A percentile compares a stretch with the other conserved stretches of the same genome.
Conservation (phyloP, 2,329 filamentous ascomycete species). For the Fusarium sp. region DNA sequence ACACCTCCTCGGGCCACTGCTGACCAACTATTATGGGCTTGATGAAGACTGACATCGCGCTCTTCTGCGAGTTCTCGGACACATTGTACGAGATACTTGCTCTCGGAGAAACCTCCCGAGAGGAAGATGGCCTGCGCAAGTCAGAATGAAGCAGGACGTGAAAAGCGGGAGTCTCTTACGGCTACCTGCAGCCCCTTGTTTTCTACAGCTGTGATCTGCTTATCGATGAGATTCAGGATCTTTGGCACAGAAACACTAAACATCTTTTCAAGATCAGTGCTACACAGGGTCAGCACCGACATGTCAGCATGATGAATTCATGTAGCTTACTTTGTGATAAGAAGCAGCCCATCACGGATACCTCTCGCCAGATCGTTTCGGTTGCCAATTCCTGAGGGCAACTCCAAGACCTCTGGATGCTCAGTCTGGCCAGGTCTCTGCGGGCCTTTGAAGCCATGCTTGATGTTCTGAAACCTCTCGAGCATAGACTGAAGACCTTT, state of each 20-base stretch:
- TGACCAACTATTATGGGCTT: slow-evolving; percentile 16
- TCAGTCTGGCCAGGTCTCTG: background rate
- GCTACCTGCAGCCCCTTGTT: background rate
- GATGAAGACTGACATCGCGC: slow-evolving; percentile 2
- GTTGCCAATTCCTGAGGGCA: slow-evolving; percentile 4
- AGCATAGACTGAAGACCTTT: slow-evolving; percentile 6
- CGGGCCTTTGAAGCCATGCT: slow-evolving; percentile 13
- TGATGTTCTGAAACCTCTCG: slow-evolving; percentile 12
- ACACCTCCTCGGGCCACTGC: slow-evolving; percentile 27
- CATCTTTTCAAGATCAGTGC: slow-evolving; percentile 17
- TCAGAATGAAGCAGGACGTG: background rate
- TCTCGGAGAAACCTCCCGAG: slow-evolving; percentile 24
- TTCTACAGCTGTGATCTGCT: slow-evolving; percentile 11
- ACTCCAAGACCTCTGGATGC: slow-evolving; percentile 1
- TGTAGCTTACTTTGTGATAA: slow-evolving; percentile 10
- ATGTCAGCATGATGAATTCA: no score
- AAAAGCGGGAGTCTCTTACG: background rate
- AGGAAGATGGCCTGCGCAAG: slow-evolving; percentile 21
- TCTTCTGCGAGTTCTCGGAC: slow-evolving; percentile 2
- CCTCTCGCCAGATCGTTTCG: slow-evolving; percentile 2
- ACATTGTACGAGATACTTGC: slow-evolving; percentile 10
- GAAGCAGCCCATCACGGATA: slow-evolving; percentile 16
- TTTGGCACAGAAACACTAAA: slow-evolving; percentile 12
- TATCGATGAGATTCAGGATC: slow-evolving; percentile 14
- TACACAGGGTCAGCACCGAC: background rate